Base-by-base conservation (phyloP, 768 basidiomycete species). In the Mycena rosella region DNA sequence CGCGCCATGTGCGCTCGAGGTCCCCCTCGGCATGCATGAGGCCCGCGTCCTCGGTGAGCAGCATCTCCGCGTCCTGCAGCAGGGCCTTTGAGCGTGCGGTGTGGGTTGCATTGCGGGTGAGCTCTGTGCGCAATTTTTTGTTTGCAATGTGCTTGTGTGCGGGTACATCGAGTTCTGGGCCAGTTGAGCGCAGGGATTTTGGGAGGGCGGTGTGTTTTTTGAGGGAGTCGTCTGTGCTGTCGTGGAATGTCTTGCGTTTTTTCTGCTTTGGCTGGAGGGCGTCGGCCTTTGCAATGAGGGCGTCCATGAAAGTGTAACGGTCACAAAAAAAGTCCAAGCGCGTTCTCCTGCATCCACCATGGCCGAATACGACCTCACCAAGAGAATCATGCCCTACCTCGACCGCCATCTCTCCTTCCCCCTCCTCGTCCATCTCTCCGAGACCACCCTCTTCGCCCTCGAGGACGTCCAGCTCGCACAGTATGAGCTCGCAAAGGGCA, bases 391-490 rank as follows among this genome's bases (percentile, higher is more conserved):
- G 64, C 90, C 96, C 3, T 93, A 95, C 82, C 85, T 98, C 67
- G 98, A 99, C 81, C 89, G 98, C 59, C 98, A 99, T 85, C 87
- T 99, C 32, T 91, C 93, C 42, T 93, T 98, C 74, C 96, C 98
- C 29, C 82, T 99, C 11, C 92, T 99, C 67, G 89, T 93, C 13
- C 96, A 97, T 82, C 90, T 98, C 48, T 86, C 85, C 18, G 91
- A 94, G 66, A 87, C 85, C 11, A 87, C 88, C 20, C 80, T 93
- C 44, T 98, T 96, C 79, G 86, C 94, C 1, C 84, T 86, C 24
- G 86, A 93, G 45, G 89, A 99, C 72, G 87, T 99, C 63, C 89
- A 90, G 64, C 83, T 89, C 44, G 97, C 98, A 40, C 97, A 98
- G 82, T 97, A 98, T 92, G 96, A 98, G 75, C 91, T 99, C 60